Evolutionary conservation across 2,329 filamentous ascomycete species (phyloP).

Genomic region (Moelleriella libera): DNA sequence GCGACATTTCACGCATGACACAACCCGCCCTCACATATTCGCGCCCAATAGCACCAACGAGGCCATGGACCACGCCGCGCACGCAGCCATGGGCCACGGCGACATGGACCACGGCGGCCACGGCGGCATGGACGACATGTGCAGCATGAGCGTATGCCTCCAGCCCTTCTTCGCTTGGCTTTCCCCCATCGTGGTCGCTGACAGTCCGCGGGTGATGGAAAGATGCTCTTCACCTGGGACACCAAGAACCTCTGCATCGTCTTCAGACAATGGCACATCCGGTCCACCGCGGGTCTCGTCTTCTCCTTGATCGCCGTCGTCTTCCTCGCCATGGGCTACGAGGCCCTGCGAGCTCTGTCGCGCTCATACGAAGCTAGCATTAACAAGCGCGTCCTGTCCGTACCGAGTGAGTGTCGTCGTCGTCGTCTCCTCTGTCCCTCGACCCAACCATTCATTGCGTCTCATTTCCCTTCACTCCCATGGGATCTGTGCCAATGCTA

Average conservation of each 20-base stretch:
- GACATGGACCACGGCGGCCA: conserved; percentile 27
- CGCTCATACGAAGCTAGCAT: conserved; percentile 59
- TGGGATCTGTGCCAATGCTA: conserved; percentile 15
- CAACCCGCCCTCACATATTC: too few species aligned
- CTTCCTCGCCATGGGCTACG: conserved; percentile 80
- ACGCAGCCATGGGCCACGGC: conserved; percentile 22
- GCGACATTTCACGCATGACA: too few species aligned
- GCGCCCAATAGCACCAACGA: neutral
- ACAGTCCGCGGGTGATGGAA: too few species aligned
- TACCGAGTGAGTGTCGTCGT: conserved; percentile 35
- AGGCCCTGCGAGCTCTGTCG: conserved; percentile 66
- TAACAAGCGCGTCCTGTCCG: conserved; percentile 29
- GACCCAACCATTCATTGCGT: neutral
- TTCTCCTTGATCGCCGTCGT: conserved; percentile 73
- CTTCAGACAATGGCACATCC: conserved; percentile 83
- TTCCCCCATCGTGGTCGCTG: too few species aligned
- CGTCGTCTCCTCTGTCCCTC: neutral
- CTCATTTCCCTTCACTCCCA: neutral
- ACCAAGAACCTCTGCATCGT: conserved; percentile 90
- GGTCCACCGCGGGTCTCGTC: conserved; percentile 57
- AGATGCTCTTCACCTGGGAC: conserved; percentile 99
- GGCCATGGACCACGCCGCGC: conserved; percentile 13
- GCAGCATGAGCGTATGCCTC: conserved; percentile 70
- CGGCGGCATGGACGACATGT: conserved; percentile 47
- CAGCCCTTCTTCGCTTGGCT: neutral